Evolutionary conservation across 306 rosid genomes (phyloP), one percentile per base, ranked within the genome.

Genomic region (Parietaria judaica): DNA sequence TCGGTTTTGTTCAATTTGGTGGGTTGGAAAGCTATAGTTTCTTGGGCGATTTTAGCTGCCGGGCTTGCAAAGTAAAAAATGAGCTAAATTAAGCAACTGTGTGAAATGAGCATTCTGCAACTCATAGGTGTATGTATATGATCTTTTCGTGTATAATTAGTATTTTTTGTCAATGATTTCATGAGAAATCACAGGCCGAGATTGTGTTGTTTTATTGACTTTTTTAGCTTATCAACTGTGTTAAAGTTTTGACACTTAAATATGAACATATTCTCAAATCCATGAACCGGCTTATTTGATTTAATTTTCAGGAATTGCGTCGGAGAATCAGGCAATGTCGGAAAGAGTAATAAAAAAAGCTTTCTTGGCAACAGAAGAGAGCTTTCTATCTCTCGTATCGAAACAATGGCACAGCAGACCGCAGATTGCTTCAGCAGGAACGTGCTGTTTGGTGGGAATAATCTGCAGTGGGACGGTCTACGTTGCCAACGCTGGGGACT

Each of bases 371-470:
- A 89, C 97, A 56, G 97, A 89, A 37, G 86, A 82, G 58, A 82
- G 56, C 48, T 89, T 86, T 74, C 90, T 89, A 14, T 76, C 87
- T 15, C 66, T 67, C 14, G 97, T 89, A 50, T 81, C 73, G 84
- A 79, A 79, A 43, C 81, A 74, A 53, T 89, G 97, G 97, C 80
- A 53, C 34, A 64, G 49, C 58, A 78, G 67, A 51, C 86, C 95
- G 55, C 79, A 86, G 55, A 82, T 89, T 72, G 95, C 97, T 38
- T 75, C 89, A 10, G 60, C 82, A 3, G 95, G 95, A 31, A 57
- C 97, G 56, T 89, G 97, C 66, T 84, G 95, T 66, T 70, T 89
- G 82, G 83, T 78, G 3, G 97, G 97, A 72, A 68, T 84, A 61
- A 76, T 89, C 48, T 84, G 81, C 83, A 77, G 73, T 15, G 94